Conservation (phyloP, 2,329 filamentous ascomycete species). For the Acrocalymma vagum region DNA sequence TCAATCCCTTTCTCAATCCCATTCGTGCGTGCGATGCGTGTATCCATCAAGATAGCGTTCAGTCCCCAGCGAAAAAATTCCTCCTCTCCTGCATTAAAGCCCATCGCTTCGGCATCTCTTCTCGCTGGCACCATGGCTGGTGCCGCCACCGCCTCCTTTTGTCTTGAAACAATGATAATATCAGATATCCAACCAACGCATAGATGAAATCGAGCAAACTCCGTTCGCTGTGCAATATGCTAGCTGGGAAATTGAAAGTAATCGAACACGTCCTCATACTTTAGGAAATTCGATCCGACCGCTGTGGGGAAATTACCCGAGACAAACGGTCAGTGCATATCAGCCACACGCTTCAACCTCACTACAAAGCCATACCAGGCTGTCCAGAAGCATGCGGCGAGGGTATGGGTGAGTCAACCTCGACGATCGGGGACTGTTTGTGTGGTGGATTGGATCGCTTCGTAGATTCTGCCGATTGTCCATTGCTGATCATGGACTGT, state of each 20-base stretch:
- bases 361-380: slow-evolving; percentile 30
- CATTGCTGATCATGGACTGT: slow-evolving; percentile 28
- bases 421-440: slow-evolving; percentile 35
- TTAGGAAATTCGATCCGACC: neutral
- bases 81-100: too few species aligned
- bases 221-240: slow-evolving; percentile 6
- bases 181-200: too few species aligned
- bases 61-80: too few species aligned
- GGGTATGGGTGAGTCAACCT: slow-evolving; percentile 36
- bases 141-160: neutral
- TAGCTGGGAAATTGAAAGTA: neutral
- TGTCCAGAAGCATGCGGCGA: slow-evolving; percentile 30
- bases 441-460: slow-evolving; percentile 22
- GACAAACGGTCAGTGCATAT: slow-evolving; percentile 1
- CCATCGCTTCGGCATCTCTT: too few species aligned
- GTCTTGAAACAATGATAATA: too few species aligned
- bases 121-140: too few species aligned
- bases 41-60: too few species aligned
- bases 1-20: too few species aligned
- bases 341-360: slow-evolving; percentile 8
- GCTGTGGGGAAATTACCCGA: neutral
- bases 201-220: neutral
- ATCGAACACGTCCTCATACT: neutral
- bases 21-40: too few species aligned
- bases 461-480: slow-evolving; percentile 13